Base-by-base conservation (phyloP, 805 yeast genomes). In the Hanseniaspora taiwanica region DNA sequence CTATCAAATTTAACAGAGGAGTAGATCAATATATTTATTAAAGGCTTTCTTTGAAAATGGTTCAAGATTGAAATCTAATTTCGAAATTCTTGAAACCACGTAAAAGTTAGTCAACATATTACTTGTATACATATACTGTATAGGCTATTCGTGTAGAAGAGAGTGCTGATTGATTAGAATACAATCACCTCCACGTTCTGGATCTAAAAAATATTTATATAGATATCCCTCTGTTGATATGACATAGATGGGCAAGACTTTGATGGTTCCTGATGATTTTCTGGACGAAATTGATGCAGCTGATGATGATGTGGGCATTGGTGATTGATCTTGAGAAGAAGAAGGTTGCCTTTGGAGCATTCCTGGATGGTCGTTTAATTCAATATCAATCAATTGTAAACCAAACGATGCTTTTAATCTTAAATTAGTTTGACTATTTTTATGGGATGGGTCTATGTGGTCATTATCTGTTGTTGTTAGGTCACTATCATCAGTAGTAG, bases 151-250 rank as follows among this genome's bases (percentile, higher is more conserved):
- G 33, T 29, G 17, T n/a, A 29, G 33, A 10, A 29, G 18, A 29
- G 18, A 29, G 52, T 76, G 79, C 52, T 84, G 94, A 45, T 78
- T 74, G 41, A 82, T 63, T 45, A 85, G 63, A 31, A 80, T 73
- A 60, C 97, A 89, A 54, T 87, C 96, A 2, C 98, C 98, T 1
- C 97, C 97, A 40, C 87, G 62, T 45, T 79, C 93, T 0, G 91
- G 78, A 46, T 85, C 91, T 36, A 89, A 62, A 2, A 79, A 79
- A 57, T 84, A 89, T 38, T 81, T 82, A 51, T 79, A 81, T 48
- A 82, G 80, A 48, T 71, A 74, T 0, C 97, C 97, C 42, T 77
- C 82, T 0, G 80, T 71, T 1, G 94, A 83, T 3, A 84, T 83
- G 5, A 86, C 89, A 43, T 76, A 69, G 12, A 76, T 46, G 2